phyloP scores from a whole-genome alignment of 2,329 filamentous ascomycete species.

The Aspergillus tanneri region DNA sequence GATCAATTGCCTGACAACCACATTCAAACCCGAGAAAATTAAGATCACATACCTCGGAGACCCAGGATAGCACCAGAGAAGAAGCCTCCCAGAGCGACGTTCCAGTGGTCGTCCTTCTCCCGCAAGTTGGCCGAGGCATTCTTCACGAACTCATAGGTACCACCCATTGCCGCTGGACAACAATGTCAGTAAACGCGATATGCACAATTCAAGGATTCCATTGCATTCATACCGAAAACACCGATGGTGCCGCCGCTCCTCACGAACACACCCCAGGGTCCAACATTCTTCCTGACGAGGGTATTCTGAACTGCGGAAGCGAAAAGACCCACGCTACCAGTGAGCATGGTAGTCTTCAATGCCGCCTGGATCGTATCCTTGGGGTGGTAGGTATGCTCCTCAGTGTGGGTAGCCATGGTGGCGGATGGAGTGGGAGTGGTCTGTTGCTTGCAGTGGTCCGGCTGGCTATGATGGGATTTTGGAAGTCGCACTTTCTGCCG shows the following conservation, averaged over 20 bases:
- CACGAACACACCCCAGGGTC: constrained; percentile 76
- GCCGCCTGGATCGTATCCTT: constrained; percentile 71
- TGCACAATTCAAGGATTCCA: neutral
- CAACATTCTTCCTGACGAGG: constrained; percentile 76
- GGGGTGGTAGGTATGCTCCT: constrained; percentile 62
- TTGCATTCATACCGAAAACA: constrained; percentile 56
- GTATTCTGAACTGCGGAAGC: constrained; percentile 82
- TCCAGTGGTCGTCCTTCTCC: constrained; percentile 76
- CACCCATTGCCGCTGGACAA: constrained; percentile 65
- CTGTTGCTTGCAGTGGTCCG: constrained; percentile 28
- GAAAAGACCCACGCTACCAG: constrained; percentile 67
- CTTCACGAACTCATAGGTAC: constrained; percentile 74
- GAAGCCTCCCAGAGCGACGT: constrained; percentile 73
- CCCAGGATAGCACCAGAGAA: constrained; percentile 71
- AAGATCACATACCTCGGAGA: constrained; percentile 61
- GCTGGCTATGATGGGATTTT: constrained; percentile 28
- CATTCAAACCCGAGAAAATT: too few species aligned
- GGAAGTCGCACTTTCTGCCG: constrained; percentile 28
- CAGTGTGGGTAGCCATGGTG: constrained; percentile 51
- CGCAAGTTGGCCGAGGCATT: constrained; percentile 79
- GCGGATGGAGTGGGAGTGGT: constrained; percentile 25
- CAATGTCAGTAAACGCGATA: constrained; percentile 12
- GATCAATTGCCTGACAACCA: too few species aligned
- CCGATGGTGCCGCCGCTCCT: constrained; percentile 73
- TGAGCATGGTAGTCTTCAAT: constrained; percentile 63